phyloP scores from a whole-genome alignment of 1,284 basidiomycete species.

The Melampsora abietis-canadensis region DNA sequence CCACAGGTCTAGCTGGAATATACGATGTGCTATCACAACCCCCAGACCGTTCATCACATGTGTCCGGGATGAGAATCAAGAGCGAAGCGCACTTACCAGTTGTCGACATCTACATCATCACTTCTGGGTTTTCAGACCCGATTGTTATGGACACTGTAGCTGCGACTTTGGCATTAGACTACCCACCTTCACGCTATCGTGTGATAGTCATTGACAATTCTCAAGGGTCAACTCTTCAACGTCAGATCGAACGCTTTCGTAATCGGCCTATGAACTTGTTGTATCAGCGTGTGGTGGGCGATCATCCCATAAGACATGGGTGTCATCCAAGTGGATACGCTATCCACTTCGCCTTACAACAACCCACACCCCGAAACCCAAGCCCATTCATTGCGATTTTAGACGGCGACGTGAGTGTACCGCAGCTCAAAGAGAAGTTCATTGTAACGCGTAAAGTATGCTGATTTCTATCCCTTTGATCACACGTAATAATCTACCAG shows the following conservation, averaged over 20 bases:
- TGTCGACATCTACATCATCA: constrained; percentile 49
- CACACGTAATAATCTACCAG: constrained; percentile 24
- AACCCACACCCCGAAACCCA: constrained; percentile 47
- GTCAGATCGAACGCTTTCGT: constrained; percentile 46
- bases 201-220: constrained; percentile 50
- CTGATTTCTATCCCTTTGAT: background rate
- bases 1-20: background rate
- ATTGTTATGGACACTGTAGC: constrained; percentile 50
- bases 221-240: constrained; percentile 45
- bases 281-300: constrained; percentile 46
- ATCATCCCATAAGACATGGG: constrained; percentile 8
- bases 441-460: background rate
- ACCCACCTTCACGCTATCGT: constrained; percentile 50
- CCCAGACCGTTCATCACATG: background rate
- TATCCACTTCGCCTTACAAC: constrained; percentile 50
- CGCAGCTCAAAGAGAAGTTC: background rate
- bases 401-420: constrained; percentile 48
- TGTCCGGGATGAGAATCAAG: constrained; percentile 47
- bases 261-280: constrained; percentile 49
- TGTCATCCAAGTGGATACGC: constrained; percentile 46
- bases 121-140: constrained; percentile 48
- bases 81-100: constrained; percentile 49
- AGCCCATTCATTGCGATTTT: constrained; percentile 50
- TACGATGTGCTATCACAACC: background rate
- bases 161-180: constrained; percentile 49